A percentile compares a stretch with the other conserved stretches of the same genome.
These are phyloP conservation scores for Rhizoctonia solani DNA, from an alignment of 1,284 basidiomycete species.

Conservation along the genomic window DNA sequence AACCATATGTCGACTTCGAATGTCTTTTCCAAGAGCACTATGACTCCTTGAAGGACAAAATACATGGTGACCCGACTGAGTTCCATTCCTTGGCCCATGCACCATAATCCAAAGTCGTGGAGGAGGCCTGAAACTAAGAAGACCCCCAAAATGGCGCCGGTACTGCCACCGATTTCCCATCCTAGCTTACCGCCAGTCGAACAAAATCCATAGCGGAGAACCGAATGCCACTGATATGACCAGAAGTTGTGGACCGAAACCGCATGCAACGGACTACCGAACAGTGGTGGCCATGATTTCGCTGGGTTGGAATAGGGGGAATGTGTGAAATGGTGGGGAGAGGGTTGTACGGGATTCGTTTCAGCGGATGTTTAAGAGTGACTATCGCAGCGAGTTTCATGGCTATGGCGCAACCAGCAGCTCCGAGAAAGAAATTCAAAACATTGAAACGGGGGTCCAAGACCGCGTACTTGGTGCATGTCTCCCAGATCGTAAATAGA, in stretches of 20 bases:
- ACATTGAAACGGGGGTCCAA: conserved; percentile 2
- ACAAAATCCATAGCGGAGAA: conserved; percentile 23
- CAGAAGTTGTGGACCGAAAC: conserved; percentile 25
- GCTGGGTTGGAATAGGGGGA: conserved; percentile 21
- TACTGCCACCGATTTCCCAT: conserved; percentile 11
- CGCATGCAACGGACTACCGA: conserved; percentile 5
- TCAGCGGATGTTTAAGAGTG: conserved; percentile 7
- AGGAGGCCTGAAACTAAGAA: conserved; percentile 61
- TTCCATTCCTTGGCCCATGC: conserved; percentile 60
- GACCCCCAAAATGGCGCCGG: conserved; percentile 52
- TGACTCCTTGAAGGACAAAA: conserved; percentile 61
- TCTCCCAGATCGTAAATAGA: conserved; percentile 20
- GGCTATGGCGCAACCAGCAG: not conserved
- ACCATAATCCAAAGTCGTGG: conserved; percentile 61
- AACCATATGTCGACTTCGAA: conserved; percentile 32
- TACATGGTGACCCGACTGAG: conserved; percentile 53
- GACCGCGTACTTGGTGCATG: conserved; percentile 22
- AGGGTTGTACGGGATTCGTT: conserved; percentile 7
- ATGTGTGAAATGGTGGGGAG: conserved; percentile 4
- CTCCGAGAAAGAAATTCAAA: conserved; percentile 26
- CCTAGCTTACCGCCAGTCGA: conserved; percentile 16
- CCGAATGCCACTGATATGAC: conserved; percentile 30
- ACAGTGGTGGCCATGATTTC: conserved; percentile 28
- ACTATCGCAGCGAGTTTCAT: conserved; percentile 21
- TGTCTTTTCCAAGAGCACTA: conserved; percentile 53